Conservation (phyloP, 2,329 filamentous ascomycete species). For the Arachnomyces sp. region DNA sequence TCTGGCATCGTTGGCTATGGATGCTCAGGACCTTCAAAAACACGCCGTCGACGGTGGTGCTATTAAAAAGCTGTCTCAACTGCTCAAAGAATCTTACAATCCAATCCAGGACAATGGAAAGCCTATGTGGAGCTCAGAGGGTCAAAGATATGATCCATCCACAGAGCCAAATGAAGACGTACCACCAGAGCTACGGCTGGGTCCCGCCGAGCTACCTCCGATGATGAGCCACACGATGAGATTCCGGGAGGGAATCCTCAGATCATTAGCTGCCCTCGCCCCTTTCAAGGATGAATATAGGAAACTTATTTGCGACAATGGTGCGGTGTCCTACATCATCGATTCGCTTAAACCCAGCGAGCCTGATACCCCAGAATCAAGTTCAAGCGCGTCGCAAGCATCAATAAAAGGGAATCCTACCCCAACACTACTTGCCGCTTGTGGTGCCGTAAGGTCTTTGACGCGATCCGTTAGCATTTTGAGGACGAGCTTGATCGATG, state of each 20-base stretch:
- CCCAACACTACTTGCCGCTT: constrained; percentile 74
- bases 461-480: constrained; percentile 77
- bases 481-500: constrained; percentile 78
- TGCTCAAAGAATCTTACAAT: constrained; percentile 60
- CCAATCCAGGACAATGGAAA: constrained; percentile 41
- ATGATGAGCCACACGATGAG: constrained; percentile 60
- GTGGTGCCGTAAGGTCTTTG: constrained; percentile 69
- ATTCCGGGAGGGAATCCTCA: constrained; percentile 66
- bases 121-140: constrained; percentile 48
- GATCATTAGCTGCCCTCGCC: constrained; percentile 72
- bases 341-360: constrained; percentile 63
- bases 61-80: constrained; percentile 53
- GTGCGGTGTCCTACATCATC: constrained; percentile 72
- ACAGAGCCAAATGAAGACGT: constrained; percentile 13
- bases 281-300: constrained; percentile 76
- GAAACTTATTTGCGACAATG: constrained; percentile 71
- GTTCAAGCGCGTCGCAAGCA: constrained; percentile 24
- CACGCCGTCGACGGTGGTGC: constrained; percentile 65
- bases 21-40: constrained; percentile 71
- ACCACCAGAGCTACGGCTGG: constrained; percentile 42
- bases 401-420: constrained; percentile 66
- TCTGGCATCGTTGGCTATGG: constrained; percentile 68
- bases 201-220: constrained; percentile 53
- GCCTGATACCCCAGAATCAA: constrained; percentile 19
- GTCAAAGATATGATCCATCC: constrained; percentile 5